Evolutionary conservation across 371 early-diverging fungal genomes (phyloP).

Genomic region (Zychaea mexicana): DNA sequence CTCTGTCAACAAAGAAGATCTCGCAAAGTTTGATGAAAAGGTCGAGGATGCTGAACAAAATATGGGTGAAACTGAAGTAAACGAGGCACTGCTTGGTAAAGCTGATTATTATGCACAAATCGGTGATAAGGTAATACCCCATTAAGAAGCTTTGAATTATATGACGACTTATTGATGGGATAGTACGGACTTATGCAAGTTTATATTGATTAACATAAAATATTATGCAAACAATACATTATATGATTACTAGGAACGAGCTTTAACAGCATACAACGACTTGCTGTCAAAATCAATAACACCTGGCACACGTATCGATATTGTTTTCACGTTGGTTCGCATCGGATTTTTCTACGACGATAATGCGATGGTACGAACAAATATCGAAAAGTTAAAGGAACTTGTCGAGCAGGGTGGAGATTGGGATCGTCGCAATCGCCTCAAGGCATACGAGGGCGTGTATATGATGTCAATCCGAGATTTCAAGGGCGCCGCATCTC

Average conservation of each 20-base stretch:
- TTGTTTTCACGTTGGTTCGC: conserved; percentile 89
- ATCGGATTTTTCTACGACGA: conserved; percentile 95
- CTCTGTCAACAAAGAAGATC: conserved; percentile 71
- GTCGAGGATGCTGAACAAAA: conserved; percentile 89
- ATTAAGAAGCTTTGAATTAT: no score
- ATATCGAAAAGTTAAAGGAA: conserved; percentile 82
- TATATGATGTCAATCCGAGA: conserved; percentile 93
- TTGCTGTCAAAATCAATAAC: conserved; percentile 88
- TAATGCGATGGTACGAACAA: conserved; percentile 74
- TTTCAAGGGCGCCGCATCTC: conserved; percentile 90
- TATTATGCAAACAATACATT: neutral
- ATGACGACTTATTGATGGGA: no score
- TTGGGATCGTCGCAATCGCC: conserved; percentile 99
- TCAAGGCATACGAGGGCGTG: conserved; percentile 98
- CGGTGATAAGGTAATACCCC: conserved; percentile 90
- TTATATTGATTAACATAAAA: no score
- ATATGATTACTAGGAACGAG: conserved; percentile 71
- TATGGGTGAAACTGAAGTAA: conserved; percentile 93
- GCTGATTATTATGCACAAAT: conserved; percentile 92
- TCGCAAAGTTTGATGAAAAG: conserved; percentile 81
- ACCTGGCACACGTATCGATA: conserved; percentile 90
- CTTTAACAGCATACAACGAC: conserved; percentile 79
- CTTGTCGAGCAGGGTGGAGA: conserved; percentile 98
- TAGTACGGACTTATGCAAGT: no score
- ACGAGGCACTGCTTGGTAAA: conserved; percentile 88